Base-by-base conservation (phyloP, 371 early-diverging fungal genomes). In the Apophysomyces ossiformis region DNA sequence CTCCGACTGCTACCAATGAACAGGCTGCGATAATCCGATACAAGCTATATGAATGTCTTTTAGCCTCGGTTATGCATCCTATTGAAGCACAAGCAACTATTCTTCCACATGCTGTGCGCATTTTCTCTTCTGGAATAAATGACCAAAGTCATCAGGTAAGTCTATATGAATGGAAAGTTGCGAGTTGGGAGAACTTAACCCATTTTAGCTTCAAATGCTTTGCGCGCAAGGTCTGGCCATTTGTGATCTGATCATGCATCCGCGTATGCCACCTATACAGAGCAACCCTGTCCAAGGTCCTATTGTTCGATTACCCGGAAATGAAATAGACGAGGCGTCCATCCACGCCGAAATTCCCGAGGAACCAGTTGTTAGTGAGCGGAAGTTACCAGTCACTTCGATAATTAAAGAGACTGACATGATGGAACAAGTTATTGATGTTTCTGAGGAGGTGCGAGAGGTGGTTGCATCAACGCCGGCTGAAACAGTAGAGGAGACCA, bases 261-360 rank as follows among this genome's bases (percentile, higher is more conserved):
- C 80, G 57, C 76, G 87, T 21, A 47, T 89, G 68, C 89, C 89
- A 60, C 88, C 89, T 38, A 73, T 85, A 69, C 87, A 84, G 63
- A 76, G 87, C 38, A 71, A 71, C 11, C 43, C 76, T 18, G 76
- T 79, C 4, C 64, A 70, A 37, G 21, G 63, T 1, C 44, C 69
- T 5, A 62, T 71, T 57, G 57, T 62, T 21, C 66, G 58, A 36
- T 2, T 39, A 37, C 37, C 41, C 8, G 44, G 18, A 16, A 37
- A 36, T 7, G 41, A 68, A 38, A 50, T 15, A 18, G 58, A 63
- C 0, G 63, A 65, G 6, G 63, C 59, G 21, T 37, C 63, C 45
- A 37, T 26, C 57, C 8, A 43, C 57, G 7, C 8, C 68, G 38
- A 57, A 65, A 68, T 63, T 8, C 61, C 69, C 37, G 66, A 69